phyloP scores from a whole-genome alignment of 306 rosid species.

The Quercus engelmannii region DNA sequence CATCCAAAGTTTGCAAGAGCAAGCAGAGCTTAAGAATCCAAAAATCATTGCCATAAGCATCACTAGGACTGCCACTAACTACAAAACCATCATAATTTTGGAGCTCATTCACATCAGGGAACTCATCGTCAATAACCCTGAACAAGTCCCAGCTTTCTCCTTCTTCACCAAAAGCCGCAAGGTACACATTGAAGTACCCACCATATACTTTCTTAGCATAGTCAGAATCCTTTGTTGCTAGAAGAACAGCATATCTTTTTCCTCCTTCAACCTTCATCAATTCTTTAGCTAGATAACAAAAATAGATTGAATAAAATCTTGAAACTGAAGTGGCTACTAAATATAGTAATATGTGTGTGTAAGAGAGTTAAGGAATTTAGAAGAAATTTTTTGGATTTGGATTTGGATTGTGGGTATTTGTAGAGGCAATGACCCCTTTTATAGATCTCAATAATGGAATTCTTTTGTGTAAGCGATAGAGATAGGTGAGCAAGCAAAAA shows the following conservation, averaged over 20 bases:
- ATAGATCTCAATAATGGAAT: background rate
- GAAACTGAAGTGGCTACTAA: background rate
- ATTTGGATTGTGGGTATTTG: background rate
- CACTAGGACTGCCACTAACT: conserved; percentile 52
- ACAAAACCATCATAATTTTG: conserved; percentile 60
- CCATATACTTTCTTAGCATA: conserved; percentile 52
- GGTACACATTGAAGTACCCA: conserved; percentile 55
- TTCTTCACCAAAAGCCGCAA: conserved; percentile 54
- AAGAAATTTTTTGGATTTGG: background rate
- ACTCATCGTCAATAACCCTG: conserved; percentile 52
- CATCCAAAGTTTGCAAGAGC: conserved; percentile 49
- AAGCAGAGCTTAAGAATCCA: conserved; percentile 62
- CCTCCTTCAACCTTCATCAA: conserved; percentile 9
- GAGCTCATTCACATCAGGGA: conserved; percentile 45
- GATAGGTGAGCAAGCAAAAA: too few relatives aligned
- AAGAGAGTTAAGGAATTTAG: background rate
- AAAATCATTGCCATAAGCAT: conserved; percentile 55
- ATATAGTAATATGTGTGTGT: background rate
- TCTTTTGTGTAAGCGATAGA: too few relatives aligned
- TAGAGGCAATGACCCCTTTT: background rate
- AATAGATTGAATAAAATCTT: background rate
- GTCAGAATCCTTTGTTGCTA: conserved; percentile 57
- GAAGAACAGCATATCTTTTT: conserved; percentile 49
- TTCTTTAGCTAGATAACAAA: background rate
- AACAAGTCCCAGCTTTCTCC: conserved; percentile 67